These are phyloP conservation scores for Chrysoporthe austroafricana DNA, from an alignment of 2,329 filamentous ascomycete genomes.

Conservation along the genomic window DNA sequence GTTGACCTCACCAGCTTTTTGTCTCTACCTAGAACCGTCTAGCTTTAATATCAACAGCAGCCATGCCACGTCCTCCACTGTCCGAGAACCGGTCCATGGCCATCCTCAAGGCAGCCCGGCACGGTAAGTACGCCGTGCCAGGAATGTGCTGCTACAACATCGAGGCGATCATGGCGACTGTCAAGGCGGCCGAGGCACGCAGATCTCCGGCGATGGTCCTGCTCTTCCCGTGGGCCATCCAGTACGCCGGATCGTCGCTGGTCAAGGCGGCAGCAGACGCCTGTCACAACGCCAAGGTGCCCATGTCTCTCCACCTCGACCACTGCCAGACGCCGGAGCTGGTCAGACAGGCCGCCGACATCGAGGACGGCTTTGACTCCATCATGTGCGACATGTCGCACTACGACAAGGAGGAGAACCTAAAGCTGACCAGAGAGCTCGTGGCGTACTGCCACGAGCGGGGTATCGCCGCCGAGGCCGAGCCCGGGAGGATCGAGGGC, in stretches of 20 bases:
- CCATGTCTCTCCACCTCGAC: constrained; percentile 67
- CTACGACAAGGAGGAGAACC: constrained; percentile 70
- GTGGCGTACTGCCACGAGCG: constrained; percentile 65
- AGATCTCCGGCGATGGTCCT: constrained; percentile 71
- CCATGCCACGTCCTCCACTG: constrained; percentile 43
- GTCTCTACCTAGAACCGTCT: no score
- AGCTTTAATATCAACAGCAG: constrained; percentile 20
- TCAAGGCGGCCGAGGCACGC: constrained; percentile 70
- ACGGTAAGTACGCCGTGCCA: constrained; percentile 61
- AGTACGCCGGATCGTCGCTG: constrained; percentile 63
- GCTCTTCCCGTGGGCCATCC: constrained; percentile 74
- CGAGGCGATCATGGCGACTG: constrained; percentile 70
- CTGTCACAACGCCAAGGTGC: constrained; percentile 59
- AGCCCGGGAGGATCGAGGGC: constrained; percentile 61
- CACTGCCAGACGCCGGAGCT: constrained; percentile 68
- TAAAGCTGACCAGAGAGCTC: constrained; percentile 62
- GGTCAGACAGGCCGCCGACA: constrained; percentile 61
- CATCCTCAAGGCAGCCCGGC: constrained; percentile 60
- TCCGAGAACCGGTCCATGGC: constrained; percentile 55
- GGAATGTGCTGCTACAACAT: constrained; percentile 70
- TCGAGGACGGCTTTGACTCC: constrained; percentile 62
- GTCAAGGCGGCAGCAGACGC: constrained; percentile 60
- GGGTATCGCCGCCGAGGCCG: constrained; percentile 70
- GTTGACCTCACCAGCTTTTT: background rate
- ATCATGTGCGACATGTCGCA: constrained; percentile 79